These are phyloP conservation scores for Dactylellina drechsleri DNA, from an alignment of 2,329 filamentous ascomycete genomes.

Conservation along the genomic window DNA sequence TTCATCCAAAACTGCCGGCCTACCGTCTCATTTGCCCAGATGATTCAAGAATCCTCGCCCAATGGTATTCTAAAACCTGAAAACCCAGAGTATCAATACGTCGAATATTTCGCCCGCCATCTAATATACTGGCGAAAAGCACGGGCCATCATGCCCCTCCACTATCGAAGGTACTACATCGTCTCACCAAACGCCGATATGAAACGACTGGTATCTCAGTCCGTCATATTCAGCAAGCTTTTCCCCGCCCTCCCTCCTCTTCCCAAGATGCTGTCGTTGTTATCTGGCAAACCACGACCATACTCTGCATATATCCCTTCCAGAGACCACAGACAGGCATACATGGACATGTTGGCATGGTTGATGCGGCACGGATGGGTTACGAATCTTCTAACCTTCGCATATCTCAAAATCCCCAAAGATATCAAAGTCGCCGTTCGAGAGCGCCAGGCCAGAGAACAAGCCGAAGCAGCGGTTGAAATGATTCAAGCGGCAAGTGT, in stretches of 20 bases:
- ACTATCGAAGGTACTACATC: constrained; percentile 89
- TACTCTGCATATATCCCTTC: constrained; percentile 87
- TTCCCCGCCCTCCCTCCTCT: constrained; percentile 87
- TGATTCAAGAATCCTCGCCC: constrained; percentile 62
- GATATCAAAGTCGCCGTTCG: constrained; percentile 82
- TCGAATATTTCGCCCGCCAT: constrained; percentile 88
- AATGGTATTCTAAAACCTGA: constrained; percentile 72
- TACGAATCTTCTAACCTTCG: constrained; percentile 89
- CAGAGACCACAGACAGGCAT: constrained; percentile 85
- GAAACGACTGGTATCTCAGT: constrained; percentile 70
- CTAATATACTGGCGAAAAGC: constrained; percentile 96
- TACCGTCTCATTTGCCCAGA: constrained; percentile 68
- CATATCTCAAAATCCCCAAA: constrained; percentile 78
- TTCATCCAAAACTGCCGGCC: constrained; percentile 80
- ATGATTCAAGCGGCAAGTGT: constrained; percentile 53
- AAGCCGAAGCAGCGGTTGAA: constrained; percentile 55
- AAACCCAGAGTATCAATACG: constrained; percentile 77
- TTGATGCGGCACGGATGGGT: constrained; percentile 92
- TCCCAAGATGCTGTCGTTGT: constrained; percentile 83
- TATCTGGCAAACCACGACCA: constrained; percentile 81
- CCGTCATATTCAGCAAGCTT: constrained; percentile 76
- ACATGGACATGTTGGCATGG: constrained; percentile 92
- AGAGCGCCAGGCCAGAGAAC: constrained; percentile 58
- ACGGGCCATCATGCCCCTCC: constrained; percentile 87
- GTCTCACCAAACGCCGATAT: constrained; percentile 89